A percentile compares a stretch with the other conserved stretches of the same genome.
These are phyloP conservation scores for Saturnispora silvae DNA, from an alignment of 805 yeast genomes.

Conservation along the genomic window DNA sequence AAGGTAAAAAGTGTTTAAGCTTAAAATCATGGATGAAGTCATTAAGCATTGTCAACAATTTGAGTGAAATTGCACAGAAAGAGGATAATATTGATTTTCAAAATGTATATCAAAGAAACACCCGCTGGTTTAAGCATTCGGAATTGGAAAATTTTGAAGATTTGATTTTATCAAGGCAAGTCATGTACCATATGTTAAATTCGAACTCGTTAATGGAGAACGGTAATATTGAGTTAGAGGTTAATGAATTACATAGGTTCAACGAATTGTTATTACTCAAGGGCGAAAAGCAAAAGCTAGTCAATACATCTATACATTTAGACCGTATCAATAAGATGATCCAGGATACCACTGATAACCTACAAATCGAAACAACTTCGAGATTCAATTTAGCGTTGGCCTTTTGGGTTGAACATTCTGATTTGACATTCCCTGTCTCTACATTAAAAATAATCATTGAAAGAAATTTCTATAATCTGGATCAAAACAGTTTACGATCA, in stretches of 20 bases:
- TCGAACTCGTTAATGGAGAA: background rate
- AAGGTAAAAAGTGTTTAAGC: conserved; percentile 1
- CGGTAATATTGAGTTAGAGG: conserved; percentile 17
- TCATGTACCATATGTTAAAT: conserved; percentile 24
- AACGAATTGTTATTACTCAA: conserved; percentile 31
- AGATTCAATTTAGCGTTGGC: conserved; percentile 46
- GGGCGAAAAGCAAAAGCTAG: conserved; percentile 36
- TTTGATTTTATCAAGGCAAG: conserved; percentile 33
- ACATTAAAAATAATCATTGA: conserved; percentile 32
- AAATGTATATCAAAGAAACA: conserved; percentile 13
- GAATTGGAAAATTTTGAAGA: conserved; percentile 32
- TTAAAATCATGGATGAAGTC: conserved; percentile 24
- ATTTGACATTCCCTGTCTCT: conserved; percentile 40
- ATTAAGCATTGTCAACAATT: conserved; percentile 22
- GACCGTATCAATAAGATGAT: conserved; percentile 26
- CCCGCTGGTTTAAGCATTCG: conserved; percentile 30
- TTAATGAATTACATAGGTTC: conserved; percentile 33
- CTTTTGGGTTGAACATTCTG: conserved; percentile 55
- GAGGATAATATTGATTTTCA: conserved; percentile 5
- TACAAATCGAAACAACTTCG: conserved; percentile 18
- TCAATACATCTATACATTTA: conserved; percentile 38
- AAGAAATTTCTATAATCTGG: background rate
- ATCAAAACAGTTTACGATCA: background rate
- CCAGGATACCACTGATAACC: conserved; percentile 1
- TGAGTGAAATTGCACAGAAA: conserved; percentile 14